Conservation (phyloP, 495 filamentous ascomycete genomes). For the Aspergillus conjunctus region DNA sequence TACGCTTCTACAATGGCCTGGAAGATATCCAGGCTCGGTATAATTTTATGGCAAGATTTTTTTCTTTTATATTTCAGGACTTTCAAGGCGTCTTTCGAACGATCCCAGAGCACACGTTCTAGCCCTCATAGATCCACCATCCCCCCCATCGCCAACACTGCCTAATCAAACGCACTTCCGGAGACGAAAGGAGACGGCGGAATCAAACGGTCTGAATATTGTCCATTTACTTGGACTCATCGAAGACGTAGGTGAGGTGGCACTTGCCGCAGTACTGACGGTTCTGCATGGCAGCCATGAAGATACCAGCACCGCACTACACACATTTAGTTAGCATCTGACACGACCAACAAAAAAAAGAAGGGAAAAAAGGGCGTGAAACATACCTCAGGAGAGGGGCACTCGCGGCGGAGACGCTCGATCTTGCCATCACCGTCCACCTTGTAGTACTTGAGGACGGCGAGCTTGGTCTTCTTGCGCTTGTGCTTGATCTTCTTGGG, state of each 20-base stretch:
- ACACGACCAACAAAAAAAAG: slow-evolving; percentile 18
- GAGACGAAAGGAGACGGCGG: slow-evolving; percentile 24
- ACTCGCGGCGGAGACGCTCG: slow-evolving; percentile 97
- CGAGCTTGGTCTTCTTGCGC: slow-evolving; percentile 99
- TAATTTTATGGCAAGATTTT: slow-evolving; percentile 15
- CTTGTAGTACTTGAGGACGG: slow-evolving; percentile 99
- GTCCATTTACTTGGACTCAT: slow-evolving; percentile 67
- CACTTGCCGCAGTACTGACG: slow-evolving; percentile 99
- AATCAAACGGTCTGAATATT: slow-evolving; percentile 16
- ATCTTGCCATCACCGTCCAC: slow-evolving; percentile 99
- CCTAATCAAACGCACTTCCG: slow-evolving; percentile 27
- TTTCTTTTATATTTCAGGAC: slow-evolving; percentile 21
- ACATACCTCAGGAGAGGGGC: slow-evolving; percentile 86
- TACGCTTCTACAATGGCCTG: not conserved
- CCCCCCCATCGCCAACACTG: slow-evolving; percentile 24
- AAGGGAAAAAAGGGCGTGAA: slow-evolving; percentile 15
- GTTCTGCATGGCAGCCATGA: slow-evolving; percentile 99
- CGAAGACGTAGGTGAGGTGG: slow-evolving; percentile 99
- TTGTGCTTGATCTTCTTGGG: slow-evolving; percentile 99
- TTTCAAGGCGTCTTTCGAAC: slow-evolving; percentile 22
- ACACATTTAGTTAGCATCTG: slow-evolving; percentile 2
- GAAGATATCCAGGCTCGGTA: not conserved
- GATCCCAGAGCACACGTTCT: slow-evolving; percentile 27
- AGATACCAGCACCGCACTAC: slow-evolving; percentile 98
- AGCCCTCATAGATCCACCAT: slow-evolving; percentile 19